These are phyloP conservation scores for Monosporascus ibericus DNA, from an alignment of 2,329 filamentous ascomycete species.

Conservation along the genomic window DNA sequence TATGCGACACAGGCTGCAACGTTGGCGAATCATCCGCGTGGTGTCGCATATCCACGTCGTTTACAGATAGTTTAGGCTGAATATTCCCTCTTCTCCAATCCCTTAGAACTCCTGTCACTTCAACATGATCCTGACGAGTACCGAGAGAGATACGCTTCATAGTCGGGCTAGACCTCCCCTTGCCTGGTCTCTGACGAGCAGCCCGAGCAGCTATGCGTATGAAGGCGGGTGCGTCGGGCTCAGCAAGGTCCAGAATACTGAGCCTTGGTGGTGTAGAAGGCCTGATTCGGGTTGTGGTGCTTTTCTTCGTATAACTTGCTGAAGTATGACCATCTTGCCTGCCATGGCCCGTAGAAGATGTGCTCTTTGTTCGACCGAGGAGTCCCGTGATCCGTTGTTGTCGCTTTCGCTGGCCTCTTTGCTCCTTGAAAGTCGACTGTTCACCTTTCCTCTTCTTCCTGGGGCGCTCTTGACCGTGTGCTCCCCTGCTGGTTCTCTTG, in stretches of 20 bases:
- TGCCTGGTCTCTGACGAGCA: conserved; percentile 38
- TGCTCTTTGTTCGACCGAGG: conserved; percentile 14
- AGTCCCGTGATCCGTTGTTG: conserved; percentile 26
- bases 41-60: conserved; percentile 20
- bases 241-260: conserved; percentile 56
- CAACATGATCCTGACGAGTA: conserved; percentile 53
- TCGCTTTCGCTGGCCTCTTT: conserved; percentile 15
- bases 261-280: conserved; percentile 37
- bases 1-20: conserved; percentile 20
- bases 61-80: conserved; percentile 32
- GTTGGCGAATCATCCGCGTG: conserved; percentile 5
- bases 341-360: conserved; percentile 2
- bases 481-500: conserved; percentile 32
- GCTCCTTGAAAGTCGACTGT: conserved; percentile 25
- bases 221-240: conserved; percentile 48
- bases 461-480: conserved; percentile 16
- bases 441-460: conserved; percentile 24
- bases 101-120: conserved; percentile 46
- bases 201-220: conserved; percentile 56
- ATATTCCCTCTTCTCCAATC: conserved; percentile 53
- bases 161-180: conserved; percentile 49
- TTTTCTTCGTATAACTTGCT: conserved; percentile 7
- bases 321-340: neutral
- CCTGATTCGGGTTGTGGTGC: conserved; percentile 2
- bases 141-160: conserved; percentile 55